These are phyloP conservation scores for Talaromyces sp. DNA, from an alignment of 2,329 filamentous ascomycete genomes.

Conservation along the genomic window DNA sequence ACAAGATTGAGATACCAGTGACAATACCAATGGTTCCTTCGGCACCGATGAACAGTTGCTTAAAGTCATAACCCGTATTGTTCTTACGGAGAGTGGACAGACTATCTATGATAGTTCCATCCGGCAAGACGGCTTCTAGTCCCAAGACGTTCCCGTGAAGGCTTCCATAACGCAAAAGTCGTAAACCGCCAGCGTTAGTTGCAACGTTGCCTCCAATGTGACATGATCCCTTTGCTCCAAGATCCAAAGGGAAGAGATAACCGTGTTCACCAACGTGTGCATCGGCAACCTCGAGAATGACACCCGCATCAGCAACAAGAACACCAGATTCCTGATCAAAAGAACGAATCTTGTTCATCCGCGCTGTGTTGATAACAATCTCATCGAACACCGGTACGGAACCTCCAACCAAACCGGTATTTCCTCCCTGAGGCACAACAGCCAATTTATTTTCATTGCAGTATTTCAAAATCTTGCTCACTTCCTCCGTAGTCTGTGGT, in stretches of 20 bases:
- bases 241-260: conserved; percentile 90
- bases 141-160: conserved; percentile 90
- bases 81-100: conserved; percentile 88
- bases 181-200: conserved; percentile 88
- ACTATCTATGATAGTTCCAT: conserved; percentile 88
- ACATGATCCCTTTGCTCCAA: conserved; percentile 97
- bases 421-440: conserved; percentile 94
- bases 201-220: conserved; percentile 94
- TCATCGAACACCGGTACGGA: conserved; percentile 97
- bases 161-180: conserved; percentile 86
- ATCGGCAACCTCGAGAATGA: conserved; percentile 84
- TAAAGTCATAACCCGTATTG: conserved; percentile 96
- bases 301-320: conserved; percentile 83
- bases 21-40: conserved; percentile 95
- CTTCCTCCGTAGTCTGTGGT: conserved; percentile 76
- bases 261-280: conserved; percentile 74
- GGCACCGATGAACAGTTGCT: conserved; percentile 92
- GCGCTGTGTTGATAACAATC: conserved; percentile 83
- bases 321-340: conserved; percentile 93
- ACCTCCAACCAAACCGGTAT: conserved; percentile 91
- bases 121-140: conserved; percentile 85
- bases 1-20: conserved; percentile 82
- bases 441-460: conserved; percentile 91
- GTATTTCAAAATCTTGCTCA: conserved; percentile 86
- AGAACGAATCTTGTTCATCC: conserved; percentile 85